Evolutionary conservation across 2,329 filamentous ascomycete species (phyloP).

Genomic region (Talaromyces sp.): DNA sequence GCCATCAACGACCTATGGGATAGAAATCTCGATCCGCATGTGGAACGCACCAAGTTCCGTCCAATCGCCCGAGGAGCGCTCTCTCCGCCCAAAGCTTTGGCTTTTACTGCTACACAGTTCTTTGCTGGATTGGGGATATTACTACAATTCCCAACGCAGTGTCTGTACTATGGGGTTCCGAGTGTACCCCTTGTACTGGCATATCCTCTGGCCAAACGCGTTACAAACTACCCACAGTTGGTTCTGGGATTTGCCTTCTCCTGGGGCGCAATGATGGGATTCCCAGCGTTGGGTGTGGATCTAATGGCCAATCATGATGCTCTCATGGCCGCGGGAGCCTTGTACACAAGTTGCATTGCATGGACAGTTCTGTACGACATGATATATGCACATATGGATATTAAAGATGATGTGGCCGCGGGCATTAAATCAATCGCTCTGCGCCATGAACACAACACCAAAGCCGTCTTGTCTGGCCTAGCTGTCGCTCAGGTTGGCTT

Average conservation of each 20-base stretch:
- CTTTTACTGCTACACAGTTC: constrained; percentile 50
- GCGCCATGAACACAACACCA: constrained; percentile 51
- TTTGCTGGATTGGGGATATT: constrained; percentile 46
- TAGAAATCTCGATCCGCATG: constrained; percentile 56
- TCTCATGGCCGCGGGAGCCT: constrained; percentile 41
- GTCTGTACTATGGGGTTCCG: constrained; percentile 48
- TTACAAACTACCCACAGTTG: constrained; percentile 57
- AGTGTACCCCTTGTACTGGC: constrained; percentile 48
- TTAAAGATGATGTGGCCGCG: constrained; percentile 52
- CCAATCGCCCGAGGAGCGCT: constrained; percentile 57
- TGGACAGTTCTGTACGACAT: constrained; percentile 56
- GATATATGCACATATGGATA: constrained; percentile 57
- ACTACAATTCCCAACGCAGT: constrained; percentile 45
- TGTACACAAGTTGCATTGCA: constrained; percentile 51
- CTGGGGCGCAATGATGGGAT: constrained; percentile 54
- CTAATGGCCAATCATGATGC: constrained; percentile 43
- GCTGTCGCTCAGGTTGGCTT: constrained; percentile 46
- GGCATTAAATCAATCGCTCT: constrained; percentile 57
- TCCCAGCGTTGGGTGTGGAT: constrained; percentile 50
- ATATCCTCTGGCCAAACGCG: constrained; percentile 57
- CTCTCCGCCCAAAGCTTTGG: constrained; percentile 45
- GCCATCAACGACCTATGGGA: constrained; percentile 62
- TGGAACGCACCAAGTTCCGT: constrained; percentile 54
- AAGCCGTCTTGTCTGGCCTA: constrained; percentile 45
- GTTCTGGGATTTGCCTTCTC: constrained; percentile 56